These are phyloP conservation scores for Pseudoturritis turrita DNA, from an alignment of 345 rosid genomes.

Conservation along the genomic window DNA sequence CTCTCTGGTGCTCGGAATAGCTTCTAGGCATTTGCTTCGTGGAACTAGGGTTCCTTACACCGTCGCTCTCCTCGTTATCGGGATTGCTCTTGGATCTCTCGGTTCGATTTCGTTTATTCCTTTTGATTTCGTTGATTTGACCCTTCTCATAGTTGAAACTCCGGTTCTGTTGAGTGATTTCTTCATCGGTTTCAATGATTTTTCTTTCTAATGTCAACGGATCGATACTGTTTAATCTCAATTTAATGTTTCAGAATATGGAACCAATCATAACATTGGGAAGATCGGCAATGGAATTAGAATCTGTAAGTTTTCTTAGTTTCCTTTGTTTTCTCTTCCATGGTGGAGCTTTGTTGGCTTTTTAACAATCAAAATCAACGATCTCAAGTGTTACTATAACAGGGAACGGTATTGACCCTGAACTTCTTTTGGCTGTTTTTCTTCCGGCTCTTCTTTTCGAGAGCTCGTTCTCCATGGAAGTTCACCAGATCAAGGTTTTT, in stretches of 20 bases:
- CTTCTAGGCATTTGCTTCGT: conserved; percentile 64
- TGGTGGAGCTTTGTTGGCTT: background rate
- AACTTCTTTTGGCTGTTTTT: conserved; percentile 85
- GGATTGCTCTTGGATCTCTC: conserved; percentile 78
- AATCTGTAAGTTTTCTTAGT: conserved; percentile 59
- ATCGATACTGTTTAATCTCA: background rate
- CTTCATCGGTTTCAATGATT: no score
- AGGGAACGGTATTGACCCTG: conserved; percentile 88
- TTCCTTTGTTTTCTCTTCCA: background rate
- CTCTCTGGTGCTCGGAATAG: conserved; percentile 74
- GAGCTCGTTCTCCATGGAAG: conserved; percentile 92
- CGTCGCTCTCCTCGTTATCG: conserved; percentile 82
- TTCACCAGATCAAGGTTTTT: conserved; percentile 95
- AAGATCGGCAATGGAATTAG: conserved; percentile 86
- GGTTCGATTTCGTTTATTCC: conserved; percentile 40
- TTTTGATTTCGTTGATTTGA: background rate
- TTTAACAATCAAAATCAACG: background rate
- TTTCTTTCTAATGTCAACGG: no score
- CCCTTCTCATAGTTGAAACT: background rate
- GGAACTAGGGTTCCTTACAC: conserved; percentile 96
- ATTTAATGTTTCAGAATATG: conserved; percentile 59
- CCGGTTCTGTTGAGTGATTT: background rate
- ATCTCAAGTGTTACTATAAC: conserved; percentile 16
- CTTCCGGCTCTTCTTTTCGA: conserved; percentile 97
- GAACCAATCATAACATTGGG: conserved; percentile 68